A percentile compares a stretch with the other conserved stretches of the same genome.
These are phyloP conservation scores for Coniochaeta prunicola DNA, from an alignment of 2,329 filamentous ascomycete genomes.

Conservation along the genomic window DNA sequence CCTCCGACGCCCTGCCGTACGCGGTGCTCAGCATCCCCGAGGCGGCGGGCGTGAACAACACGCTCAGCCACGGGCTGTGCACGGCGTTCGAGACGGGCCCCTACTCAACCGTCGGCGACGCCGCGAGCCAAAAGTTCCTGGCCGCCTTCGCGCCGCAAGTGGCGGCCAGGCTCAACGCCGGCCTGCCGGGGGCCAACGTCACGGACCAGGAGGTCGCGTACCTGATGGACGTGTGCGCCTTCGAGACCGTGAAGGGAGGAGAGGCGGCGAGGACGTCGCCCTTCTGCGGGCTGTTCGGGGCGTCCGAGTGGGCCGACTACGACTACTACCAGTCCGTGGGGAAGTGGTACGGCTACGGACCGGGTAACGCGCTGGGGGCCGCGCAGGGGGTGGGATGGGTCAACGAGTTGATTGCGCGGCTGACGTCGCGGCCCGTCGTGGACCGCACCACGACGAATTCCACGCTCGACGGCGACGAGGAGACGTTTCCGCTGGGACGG, in stretches of 20 bases:
- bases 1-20: conserved; percentile 37
- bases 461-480: conserved; percentile 60
- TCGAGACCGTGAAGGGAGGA: conserved; percentile 57
- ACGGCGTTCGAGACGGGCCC: conserved; percentile 58
- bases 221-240: conserved; percentile 87
- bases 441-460: conserved; percentile 72
- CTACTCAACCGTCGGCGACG: conserved; percentile 36
- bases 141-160: conserved; percentile 61
- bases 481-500: conserved; percentile 66
- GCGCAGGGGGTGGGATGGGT: conserved; percentile 83
- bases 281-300: conserved; percentile 72
- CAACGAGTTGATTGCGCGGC: conserved; percentile 78
- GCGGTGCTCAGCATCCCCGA: conserved; percentile 65
- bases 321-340: conserved; percentile 73
- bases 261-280: conserved; percentile 42
- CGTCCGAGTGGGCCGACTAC: conserved; percentile 68
- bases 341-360: conserved; percentile 79
- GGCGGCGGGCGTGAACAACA: conserved; percentile 64
- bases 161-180: conserved; percentile 59
- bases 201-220: conserved; percentile 54
- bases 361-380: conserved; percentile 70
- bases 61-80: conserved; percentile 69
- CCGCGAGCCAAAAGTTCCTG: conserved; percentile 51
- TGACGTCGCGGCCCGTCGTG: conserved; percentile 61
- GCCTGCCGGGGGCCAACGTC: conserved; percentile 62